A percentile compares a stretch with the other conserved stretches of the same genome.
Conservation (phyloP, 805 yeast species). For the Candida incommunis region DNA sequence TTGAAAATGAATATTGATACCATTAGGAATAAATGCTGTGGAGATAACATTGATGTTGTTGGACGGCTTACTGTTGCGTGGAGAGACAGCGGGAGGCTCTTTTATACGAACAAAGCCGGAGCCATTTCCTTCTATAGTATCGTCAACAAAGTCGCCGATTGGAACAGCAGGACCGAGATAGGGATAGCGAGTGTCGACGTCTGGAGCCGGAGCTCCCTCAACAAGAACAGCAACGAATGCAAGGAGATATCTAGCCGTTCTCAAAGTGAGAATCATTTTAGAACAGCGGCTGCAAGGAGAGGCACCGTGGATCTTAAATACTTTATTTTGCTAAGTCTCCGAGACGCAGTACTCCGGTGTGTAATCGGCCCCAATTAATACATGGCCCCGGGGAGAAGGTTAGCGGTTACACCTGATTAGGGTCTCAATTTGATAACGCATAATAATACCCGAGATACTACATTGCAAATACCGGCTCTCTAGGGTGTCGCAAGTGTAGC, state of each 20-base stretch:
- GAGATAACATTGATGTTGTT: conserved; percentile 10
- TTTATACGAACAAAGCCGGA: conserved; percentile 7
- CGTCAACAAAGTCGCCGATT: conserved; percentile 8
- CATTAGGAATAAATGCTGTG: conserved; percentile 6
- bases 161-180: conserved; percentile 9
- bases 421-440: no score
- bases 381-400: no score
- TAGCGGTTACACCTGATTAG: no score
- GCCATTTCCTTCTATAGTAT: conserved; percentile 9
- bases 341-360: no score
- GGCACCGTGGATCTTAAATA: no score
- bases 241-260: neutral
- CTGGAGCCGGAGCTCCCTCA: conserved; percentile 4
- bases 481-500: no score
- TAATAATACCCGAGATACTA: no score
- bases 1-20: conserved; percentile 9
- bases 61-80: conserved; percentile 6
- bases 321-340: no score
- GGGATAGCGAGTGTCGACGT: conserved; percentile 8
- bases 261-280: neutral
- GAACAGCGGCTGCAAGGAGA: no score
- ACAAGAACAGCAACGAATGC: conserved; percentile 3
- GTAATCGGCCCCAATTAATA: no score
- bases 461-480: no score
- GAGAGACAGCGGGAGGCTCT: conserved; percentile 9